Evolutionary conservation across 768 basidiomycete species (phyloP), one percentile per base, ranked within the genome.

Genomic region (Serendipita sp.): DNA sequence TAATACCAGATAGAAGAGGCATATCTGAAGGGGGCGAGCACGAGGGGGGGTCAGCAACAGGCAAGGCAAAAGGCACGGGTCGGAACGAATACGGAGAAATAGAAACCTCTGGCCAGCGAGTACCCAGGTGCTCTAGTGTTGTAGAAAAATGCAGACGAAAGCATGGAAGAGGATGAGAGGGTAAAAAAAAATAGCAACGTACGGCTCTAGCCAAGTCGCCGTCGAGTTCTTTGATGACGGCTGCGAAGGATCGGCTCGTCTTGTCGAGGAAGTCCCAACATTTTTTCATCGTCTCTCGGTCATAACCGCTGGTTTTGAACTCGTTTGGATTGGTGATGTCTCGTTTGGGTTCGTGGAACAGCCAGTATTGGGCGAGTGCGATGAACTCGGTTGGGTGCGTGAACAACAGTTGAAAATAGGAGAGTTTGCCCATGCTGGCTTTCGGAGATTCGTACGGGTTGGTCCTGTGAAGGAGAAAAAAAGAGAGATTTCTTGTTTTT

Each of bases 181-280:
- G 14, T 7, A 5, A 38, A 38, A 2, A 7, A 14, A 38, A 14
- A 38, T 7, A 38, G 42, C 20, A 14, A 82, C 91, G 74, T 71
- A 96, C 94, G 43, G 86, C 88, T 65, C 95, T 77, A 2, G 93
- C 93, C 65, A 99, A 75, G 71, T 98, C 95, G 0, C 93, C 95
- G 31, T 99, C 93, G 3, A 98, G 76, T 73, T 96, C 90, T 74
- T 95, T 97, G 69, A 97, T 91, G 65, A 99, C 95, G 0, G 87
- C 83, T 0, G 91, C 79, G 68, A 96, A 99, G 74, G 86, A 90
- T 67, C 95, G 75, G 67, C 90, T 91, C 3, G 93, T 94, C 73
- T 77, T 62, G 77, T 98, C 94, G 61, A 98, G 76, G 68, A 92
- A 85, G 4, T 81, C 76, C 94, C 93, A 97, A 70, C 93, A 97